Evolutionary conservation across 179 eudicot species (phyloP), one percentile per base, ranked within the genome.

Genomic region (Corrigiola litoralis): DNA sequence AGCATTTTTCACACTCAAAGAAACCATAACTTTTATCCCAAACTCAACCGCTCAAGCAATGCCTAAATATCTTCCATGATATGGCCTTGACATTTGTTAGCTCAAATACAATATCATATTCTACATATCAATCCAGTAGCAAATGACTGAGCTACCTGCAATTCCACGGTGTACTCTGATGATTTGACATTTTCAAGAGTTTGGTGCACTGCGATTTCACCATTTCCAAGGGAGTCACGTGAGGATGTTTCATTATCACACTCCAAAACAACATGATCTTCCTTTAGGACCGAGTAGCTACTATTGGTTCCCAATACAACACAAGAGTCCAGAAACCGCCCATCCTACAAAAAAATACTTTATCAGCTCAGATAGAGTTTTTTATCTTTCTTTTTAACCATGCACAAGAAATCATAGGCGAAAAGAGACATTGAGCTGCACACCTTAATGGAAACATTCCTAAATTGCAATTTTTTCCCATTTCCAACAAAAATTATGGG

Each of bases 311-410:
- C 99, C 63, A 94, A 55, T 25, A 74, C 75, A 28, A 94, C 63
- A 64, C 97, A 94, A 20, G 91, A 86, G 79, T 94, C 97, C 78
- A 94, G 71, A 83, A 79, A 88, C 41, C 66, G 61, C 11, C 97
- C 97, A 77, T 83, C 87, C 99, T 94, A 85, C 73, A 84, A 17
- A 52, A 75, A 38, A 62, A 11, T 42, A 62, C 20, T 47, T 33
- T n/a, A 65, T 60, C 40, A 58, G 36, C 49, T 67, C 34, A 62
- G 38, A 44, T 31, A 40, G 23, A n/a, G n/a, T n/a, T 40, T 29
- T 41, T 11, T 41, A 16, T 32, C 17, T 57, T 55, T 18, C 25
- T 47, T 33, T 7, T 1, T 34, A 34, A 18, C 57, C 64, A 52
- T 24, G 42, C 44, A 49, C 8, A 33, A 11, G 31, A 7, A 49